Evolutionary conservation across 208 protist species (phyloP).

Genomic region (Angomonas deanei): DNA sequence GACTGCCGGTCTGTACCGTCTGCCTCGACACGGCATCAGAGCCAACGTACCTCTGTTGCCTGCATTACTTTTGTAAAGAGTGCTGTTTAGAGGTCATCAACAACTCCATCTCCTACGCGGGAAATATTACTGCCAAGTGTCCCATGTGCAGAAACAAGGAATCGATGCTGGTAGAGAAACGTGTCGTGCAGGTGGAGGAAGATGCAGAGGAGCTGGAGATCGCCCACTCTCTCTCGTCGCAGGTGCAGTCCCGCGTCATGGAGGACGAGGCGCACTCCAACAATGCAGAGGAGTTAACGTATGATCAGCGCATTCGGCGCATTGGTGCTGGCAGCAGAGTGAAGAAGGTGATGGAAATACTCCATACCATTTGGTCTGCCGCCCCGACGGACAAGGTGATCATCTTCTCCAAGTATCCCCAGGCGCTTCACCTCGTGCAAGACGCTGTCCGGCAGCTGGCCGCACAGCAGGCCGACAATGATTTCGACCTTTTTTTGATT

Average conservation of each 20-base stretch:
- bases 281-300: neutral
- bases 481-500: slow-evolving; percentile 19
- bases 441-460: no score
- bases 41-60: slow-evolving; percentile 40
- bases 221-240: neutral
- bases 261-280: no score
- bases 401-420: slow-evolving; percentile 47
- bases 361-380: slow-evolving; percentile 26
- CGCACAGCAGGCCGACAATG: no score
- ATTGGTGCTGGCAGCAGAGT: slow-evolving; percentile 23
- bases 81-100: slow-evolving; percentile 39
- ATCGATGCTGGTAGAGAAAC: slow-evolving; percentile 14
- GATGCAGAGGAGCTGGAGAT: neutral
- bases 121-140: slow-evolving; percentile 25
- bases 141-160: slow-evolving; percentile 37
- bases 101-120: slow-evolving; percentile 15
- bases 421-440: slow-evolving; percentile 24
- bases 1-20: slow-evolving; percentile 31
- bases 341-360: slow-evolving; percentile 17
- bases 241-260: neutral
- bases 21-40: slow-evolving; percentile 42
- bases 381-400: slow-evolving; percentile 28
- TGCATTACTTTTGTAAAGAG: slow-evolving; percentile 59
- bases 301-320: neutral
- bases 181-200: slow-evolving; percentile 5